These are phyloP conservation scores for Raddia guianensis DNA, from an alignment of 176 grass and related monocot genomes.

Conservation along the genomic window DNA sequence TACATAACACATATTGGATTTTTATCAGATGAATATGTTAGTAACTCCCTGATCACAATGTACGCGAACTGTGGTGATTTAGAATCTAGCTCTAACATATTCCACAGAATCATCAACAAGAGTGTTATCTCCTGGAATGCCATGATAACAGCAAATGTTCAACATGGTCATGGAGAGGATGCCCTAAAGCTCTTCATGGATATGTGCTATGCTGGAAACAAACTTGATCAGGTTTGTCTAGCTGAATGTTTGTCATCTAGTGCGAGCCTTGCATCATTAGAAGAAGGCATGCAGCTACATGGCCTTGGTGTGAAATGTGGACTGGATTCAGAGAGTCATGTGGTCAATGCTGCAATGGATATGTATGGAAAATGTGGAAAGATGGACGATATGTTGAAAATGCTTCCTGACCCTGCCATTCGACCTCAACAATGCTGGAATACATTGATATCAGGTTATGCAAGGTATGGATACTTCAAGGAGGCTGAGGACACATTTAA, in stretches of 20 bases:
- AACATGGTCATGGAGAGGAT: slow-evolving; percentile 72
- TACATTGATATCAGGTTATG: slow-evolving; percentile 83
- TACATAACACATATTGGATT: slow-evolving; percentile 64
- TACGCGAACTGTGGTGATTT: slow-evolving; percentile 79
- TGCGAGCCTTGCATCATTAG: slow-evolving; percentile 77
- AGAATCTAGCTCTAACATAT: slow-evolving; percentile 69
- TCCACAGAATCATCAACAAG: slow-evolving; percentile 52
- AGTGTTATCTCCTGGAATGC: slow-evolving; percentile 77
- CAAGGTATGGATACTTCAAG: slow-evolving; percentile 69
- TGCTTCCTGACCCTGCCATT: slow-evolving; percentile 55
- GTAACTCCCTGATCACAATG: slow-evolving; percentile 86
- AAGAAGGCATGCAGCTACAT: slow-evolving; percentile 95
- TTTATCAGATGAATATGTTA: slow-evolving; percentile 68
- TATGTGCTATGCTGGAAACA: slow-evolving; percentile 59
- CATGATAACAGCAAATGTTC: slow-evolving; percentile 72
- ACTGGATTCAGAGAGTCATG: slow-evolving; percentile 58
- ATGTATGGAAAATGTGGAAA: slow-evolving; percentile 95
- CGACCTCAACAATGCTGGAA: slow-evolving; percentile 80
- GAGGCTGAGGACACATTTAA: slow-evolving; percentile 77
- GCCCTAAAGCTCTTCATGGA: slow-evolving; percentile 71
- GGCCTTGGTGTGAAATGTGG: slow-evolving; percentile 68
- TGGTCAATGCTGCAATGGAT: slow-evolving; percentile 84
- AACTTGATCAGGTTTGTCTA: slow-evolving; percentile 69
- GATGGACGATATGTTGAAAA: slow-evolving; percentile 68
- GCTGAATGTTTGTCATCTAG: slow-evolving; percentile 68